phyloP scores from a whole-genome alignment of 2,329 filamentous ascomycete species.

The Xylariaceae sp. region DNA sequence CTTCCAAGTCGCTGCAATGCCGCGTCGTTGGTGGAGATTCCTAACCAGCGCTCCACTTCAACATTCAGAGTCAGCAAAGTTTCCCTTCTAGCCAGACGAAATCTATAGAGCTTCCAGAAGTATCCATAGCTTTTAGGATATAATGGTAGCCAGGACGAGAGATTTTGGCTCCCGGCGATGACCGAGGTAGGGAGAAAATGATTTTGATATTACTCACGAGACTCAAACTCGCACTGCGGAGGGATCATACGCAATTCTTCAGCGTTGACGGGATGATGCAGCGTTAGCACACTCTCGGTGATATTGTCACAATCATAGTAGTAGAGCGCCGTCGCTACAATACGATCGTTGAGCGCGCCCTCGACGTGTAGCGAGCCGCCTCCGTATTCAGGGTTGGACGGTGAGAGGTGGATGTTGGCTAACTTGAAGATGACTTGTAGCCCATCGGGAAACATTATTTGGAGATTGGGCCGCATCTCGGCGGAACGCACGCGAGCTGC shows the following conservation, averaged over 20 bases:
- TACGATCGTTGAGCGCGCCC: conserved; percentile 66
- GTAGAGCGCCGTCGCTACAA: conserved; percentile 68
- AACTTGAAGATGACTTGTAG: conserved; percentile 71
- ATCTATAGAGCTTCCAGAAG: too few species aligned
- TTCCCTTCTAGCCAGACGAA: too few species aligned
- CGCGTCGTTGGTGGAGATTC: conserved; percentile 43
- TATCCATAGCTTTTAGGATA: too few species aligned
- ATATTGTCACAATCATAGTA: conserved; percentile 69
- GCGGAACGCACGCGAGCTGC: conserved; percentile 4
- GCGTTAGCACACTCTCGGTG: conserved; percentile 56
- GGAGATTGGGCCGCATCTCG: conserved; percentile 31
- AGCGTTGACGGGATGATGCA: conserved; percentile 52
- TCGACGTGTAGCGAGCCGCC: conserved; percentile 64
- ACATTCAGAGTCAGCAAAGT: too few species aligned
- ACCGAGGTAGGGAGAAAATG: too few species aligned
- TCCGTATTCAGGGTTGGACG: conserved; percentile 60
- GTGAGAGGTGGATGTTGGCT: conserved; percentile 65
- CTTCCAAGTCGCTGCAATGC: conserved; percentile 54
- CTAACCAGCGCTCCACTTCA: conserved; percentile 48
- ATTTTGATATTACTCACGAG: too few species aligned
- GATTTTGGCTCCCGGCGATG: too few species aligned
- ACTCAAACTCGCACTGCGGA: conserved; percentile 44
- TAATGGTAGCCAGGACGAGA: too few species aligned
- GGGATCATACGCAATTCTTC: conserved; percentile 36
- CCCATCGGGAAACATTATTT: conserved; percentile 39